Base-by-base conservation (phyloP, 495 filamentous ascomycete genomes). In the Neurospora sp. region DNA sequence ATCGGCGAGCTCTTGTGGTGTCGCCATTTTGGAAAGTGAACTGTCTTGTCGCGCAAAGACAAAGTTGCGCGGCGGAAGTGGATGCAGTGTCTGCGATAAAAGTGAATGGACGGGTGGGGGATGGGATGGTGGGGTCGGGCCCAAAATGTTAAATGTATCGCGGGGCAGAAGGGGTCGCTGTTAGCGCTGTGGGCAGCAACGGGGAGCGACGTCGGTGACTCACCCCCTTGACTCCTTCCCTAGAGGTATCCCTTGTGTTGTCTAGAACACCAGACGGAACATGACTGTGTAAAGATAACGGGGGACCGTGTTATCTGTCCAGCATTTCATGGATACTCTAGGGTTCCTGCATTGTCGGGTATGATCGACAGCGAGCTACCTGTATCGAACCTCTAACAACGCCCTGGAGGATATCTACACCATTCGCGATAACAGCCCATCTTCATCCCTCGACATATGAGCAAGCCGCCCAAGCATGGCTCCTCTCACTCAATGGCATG, bases 1-100 rank as follows among this genome's bases (percentile, higher is more conserved):
- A 70, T 85, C 82, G 71, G 83, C 80, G 74, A 85, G 77, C 44
- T 83, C 82, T 74, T 83, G 78, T 22, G 77, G 68, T 59, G 80
- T 76, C 37, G 82, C 74, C 82, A 83, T 84, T 68, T 40, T 80
- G 68, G 72, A 53, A 68, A 27, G 0, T 66, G 53, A 31, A 1
- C 0, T 72, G 40, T 40, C 20, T 70, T 71, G 71, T 68, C 70
- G 69, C 31, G 61, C 61, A 31, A 31, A 27, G 20, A 59, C 48
- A 59, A 59, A 31, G 72, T 70, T 72, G 41, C 71, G 12, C 38
- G 38, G 70, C 20, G 9, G 27, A 71, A 71, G 37, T 70, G 35
- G 69, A 53, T 42, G 48, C 31, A 37, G 41, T 20, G 71, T 40
- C 35, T 41, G 70, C 71, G 73, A 72, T 72, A 59, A 71, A 70